A percentile compares a stretch with the other conserved stretches of the same genome.
Evolutionary conservation across 1,284 basidiomycete genomes (phyloP).

Genomic region (Hymenochaete sp.): DNA sequence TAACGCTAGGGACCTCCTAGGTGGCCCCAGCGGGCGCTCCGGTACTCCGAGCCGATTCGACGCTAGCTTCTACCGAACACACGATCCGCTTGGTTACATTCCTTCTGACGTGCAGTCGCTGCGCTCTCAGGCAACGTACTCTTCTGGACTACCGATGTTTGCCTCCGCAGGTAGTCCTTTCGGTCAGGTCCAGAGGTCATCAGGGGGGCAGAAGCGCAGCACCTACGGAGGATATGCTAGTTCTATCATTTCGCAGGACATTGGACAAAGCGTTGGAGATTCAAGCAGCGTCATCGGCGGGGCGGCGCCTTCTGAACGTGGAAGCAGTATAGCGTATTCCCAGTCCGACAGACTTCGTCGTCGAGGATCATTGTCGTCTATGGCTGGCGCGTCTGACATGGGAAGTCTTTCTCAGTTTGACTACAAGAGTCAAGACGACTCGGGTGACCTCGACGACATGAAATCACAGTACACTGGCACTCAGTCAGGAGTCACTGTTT

Average conservation of each 20-base stretch:
- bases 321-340: conserved; percentile 64
- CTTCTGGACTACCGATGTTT: conserved; percentile 83
- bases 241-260: conserved; percentile 86
- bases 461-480: conserved; percentile 78
- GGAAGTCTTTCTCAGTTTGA: conserved; percentile 72
- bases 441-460: conserved; percentile 69
- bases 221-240: conserved; percentile 81
- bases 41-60: conserved; percentile 90
- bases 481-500: conserved; percentile 76
- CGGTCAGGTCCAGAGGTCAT: conserved; percentile 50
- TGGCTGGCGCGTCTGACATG: conserved; percentile 68
- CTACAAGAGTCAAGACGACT: conserved; percentile 81
- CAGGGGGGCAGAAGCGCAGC: conserved; percentile 60
- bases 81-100: conserved; percentile 90
- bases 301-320: conserved; percentile 36
- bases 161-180: conserved; percentile 55
- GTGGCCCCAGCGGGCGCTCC: conserved; percentile 40
- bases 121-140: conserved; percentile 89
- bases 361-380: conserved; percentile 65
- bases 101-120: conserved; percentile 92
- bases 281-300: conserved; percentile 52
- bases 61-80: conserved; percentile 88
- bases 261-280: conserved; percentile 51
- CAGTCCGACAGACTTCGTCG: conserved; percentile 68
- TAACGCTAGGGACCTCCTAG: conserved; percentile 48